Percentiles rank a stretch among this genome's conserved stretches.
Conservation (phyloP, 2,329 filamentous ascomycete genomes). For the Ilyonectria sp. region DNA sequence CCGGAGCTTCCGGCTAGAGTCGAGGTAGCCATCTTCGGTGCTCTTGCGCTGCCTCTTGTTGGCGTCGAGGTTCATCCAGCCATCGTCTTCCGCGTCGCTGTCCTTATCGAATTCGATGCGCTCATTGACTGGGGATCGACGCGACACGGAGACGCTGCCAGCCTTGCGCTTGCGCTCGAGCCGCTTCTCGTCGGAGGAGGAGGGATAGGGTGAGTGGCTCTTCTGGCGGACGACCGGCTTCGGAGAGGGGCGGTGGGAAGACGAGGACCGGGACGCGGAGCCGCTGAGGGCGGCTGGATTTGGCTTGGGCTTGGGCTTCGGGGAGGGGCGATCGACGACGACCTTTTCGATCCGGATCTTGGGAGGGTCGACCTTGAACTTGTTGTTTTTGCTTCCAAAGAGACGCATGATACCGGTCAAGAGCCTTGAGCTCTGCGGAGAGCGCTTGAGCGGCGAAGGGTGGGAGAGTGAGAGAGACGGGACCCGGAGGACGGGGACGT, state of each 20-base stretch:
- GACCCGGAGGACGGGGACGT: slow-evolving; percentile 28
- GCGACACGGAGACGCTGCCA: slow-evolving; percentile 50
- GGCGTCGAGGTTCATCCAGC: slow-evolving; percentile 65
- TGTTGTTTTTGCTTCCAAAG: slow-evolving; percentile 61
- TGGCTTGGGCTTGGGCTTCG: slow-evolving; percentile 56
- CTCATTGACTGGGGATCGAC: slow-evolving; percentile 64
- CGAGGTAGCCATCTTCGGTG: slow-evolving; percentile 58
- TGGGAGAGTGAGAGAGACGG: slow-evolving; percentile 14
- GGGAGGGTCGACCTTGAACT: slow-evolving; percentile 66
- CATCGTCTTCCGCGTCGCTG: slow-evolving; percentile 67
- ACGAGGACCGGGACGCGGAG: slow-evolving; percentile 53
- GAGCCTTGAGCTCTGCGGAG: slow-evolving; percentile 29
- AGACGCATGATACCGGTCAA: slow-evolving; percentile 53
- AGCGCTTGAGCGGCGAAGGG: slow-evolving; percentile 22
- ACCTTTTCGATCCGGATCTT: slow-evolving; percentile 69
- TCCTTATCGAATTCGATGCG: slow-evolving; percentile 66
- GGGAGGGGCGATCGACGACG: slow-evolving; percentile 57
- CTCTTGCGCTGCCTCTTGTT: slow-evolving; percentile 65
- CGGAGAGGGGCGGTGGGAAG: slow-evolving; percentile 58
- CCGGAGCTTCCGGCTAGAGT: slow-evolving; percentile 64
- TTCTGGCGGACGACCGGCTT: slow-evolving; percentile 57
- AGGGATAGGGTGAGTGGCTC: slow-evolving; percentile 61
- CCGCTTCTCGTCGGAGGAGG: slow-evolving; percentile 56
- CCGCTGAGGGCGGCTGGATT: slow-evolving; percentile 50
- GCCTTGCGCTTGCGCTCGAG: slow-evolving; percentile 66